Percentiles rank a stretch among this genome's conserved stretches.
Evolutionary conservation across 108 stramenopile genomes (phyloP).

Genomic region (Asterionellopsis glacialis): DNA sequence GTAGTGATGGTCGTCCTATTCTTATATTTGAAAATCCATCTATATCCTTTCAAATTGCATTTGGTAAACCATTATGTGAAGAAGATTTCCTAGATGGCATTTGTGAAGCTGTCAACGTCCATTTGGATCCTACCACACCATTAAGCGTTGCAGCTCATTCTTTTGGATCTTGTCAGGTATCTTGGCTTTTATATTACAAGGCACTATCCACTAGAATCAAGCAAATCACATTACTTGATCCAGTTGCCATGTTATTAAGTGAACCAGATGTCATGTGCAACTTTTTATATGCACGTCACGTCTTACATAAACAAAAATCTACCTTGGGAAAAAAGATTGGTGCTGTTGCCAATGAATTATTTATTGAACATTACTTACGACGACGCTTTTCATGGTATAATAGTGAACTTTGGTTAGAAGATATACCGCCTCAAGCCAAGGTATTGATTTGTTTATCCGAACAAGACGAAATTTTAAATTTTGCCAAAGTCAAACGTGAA

Average conservation of each 20-base stretch:
- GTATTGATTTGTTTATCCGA: slow-evolving; percentile 65
- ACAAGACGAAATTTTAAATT: slow-evolving; percentile 73
- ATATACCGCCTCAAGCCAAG: slow-evolving; percentile 38
- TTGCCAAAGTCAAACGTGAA: slow-evolving; percentile 51
- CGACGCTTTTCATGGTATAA: slow-evolving; percentile 91
- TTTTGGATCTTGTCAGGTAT: slow-evolving; percentile 78
- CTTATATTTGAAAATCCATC: slow-evolving; percentile 69
- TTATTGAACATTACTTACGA: slow-evolving; percentile 72
- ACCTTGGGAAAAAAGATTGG: background rate
- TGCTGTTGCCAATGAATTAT: slow-evolving; percentile 44
- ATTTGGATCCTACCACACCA: slow-evolving; percentile 21
- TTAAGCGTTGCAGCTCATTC: slow-evolving; percentile 64
- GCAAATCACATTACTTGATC: slow-evolving; percentile 69
- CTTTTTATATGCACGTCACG: slow-evolving; percentile 61
- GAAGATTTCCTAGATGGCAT: slow-evolving; percentile 64
- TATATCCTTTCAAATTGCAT: slow-evolving; percentile 32
- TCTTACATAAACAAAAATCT: background rate
- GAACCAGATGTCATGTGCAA: slow-evolving; percentile 83
- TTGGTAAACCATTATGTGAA: slow-evolving; percentile 40
- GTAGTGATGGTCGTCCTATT: slow-evolving; percentile 26
- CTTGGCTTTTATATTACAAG: slow-evolving; percentile 49
- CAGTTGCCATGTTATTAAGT: slow-evolving; percentile 72
- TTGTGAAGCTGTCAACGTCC: slow-evolving; percentile 37
- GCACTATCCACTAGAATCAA: slow-evolving; percentile 20
- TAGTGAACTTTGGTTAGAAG: slow-evolving; percentile 82